Percentiles rank a stretch among this genome's conserved stretches.
Evolutionary conservation across 352 stramenopile species (phyloP).

Genomic region (Globisporangium middletonii): DNA sequence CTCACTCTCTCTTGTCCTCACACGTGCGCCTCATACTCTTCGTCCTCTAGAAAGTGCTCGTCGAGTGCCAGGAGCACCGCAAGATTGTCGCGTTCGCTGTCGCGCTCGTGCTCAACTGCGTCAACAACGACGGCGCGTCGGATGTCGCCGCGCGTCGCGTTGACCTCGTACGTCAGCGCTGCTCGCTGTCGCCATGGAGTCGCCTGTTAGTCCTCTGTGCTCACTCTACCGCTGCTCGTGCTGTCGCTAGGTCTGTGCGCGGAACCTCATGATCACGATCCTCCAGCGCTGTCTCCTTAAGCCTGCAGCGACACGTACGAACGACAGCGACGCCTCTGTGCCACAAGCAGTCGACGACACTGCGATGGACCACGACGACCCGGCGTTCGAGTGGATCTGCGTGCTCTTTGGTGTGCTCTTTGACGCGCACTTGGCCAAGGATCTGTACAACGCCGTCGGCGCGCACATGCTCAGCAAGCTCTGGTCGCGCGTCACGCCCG

Average conservation of each 20-base stretch:
- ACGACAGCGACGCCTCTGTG: background rate
- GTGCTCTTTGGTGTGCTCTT: conserved; percentile 63
- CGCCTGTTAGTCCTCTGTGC: background rate
- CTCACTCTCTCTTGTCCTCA: background rate
- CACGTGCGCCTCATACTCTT: background rate
- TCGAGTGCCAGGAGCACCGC: conserved; percentile 72
- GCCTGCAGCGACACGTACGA: conserved; percentile 1
- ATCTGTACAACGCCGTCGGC: conserved; percentile 68
- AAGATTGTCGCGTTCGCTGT: conserved; percentile 69
- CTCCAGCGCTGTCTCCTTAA: conserved; percentile 68
- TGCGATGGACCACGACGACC: conserved; percentile 38
- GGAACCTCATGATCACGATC: conserved; percentile 67
- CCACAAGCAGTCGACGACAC: background rate
- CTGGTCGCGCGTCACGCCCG: conserved; percentile 74
- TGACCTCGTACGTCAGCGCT: conserved; percentile 36
- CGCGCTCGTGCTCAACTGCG: conserved; percentile 62
- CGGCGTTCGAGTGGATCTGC: conserved; percentile 77
- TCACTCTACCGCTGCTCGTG: background rate
- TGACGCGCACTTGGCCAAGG: conserved; percentile 29
- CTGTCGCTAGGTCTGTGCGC: conserved; percentile 38
- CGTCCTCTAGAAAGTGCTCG: conserved; percentile 62
- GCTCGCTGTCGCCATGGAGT: background rate
- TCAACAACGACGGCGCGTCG: conserved; percentile 35
- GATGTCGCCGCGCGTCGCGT: conserved; percentile 21
- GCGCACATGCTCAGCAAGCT: conserved; percentile 72